Base-by-base conservation (phyloP, 2,329 filamentous ascomycete genomes). In the Paecilomyces formosus region DNA sequence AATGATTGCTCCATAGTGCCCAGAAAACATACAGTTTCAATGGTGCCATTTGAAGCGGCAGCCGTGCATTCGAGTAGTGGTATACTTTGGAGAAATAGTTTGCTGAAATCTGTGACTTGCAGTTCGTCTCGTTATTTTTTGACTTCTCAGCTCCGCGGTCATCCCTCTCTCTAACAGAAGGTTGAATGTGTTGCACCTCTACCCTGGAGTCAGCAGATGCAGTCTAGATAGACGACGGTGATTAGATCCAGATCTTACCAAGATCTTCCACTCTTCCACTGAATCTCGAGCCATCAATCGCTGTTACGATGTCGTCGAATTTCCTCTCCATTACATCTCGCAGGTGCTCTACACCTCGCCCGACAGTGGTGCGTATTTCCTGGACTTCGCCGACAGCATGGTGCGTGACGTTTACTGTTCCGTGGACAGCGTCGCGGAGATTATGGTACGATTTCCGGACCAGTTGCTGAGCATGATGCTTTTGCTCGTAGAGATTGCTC, bases 81-180 rank as follows among this genome's bases (percentile, higher is more conserved):
- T 91, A 87, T 13, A 90, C 88, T 71, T 94, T 95, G 13, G 85
- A 81, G 64, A 92, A 90, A 68, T 87, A 85, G 61, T 81, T 84
- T 8, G 79, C 56, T 7, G 60, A 61, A 11, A n/a, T 45, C 5
- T 39, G 35, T 24, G 57, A 18, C 51, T 28, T 59, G 58, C n/a
- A 51, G 33, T 26, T 57, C 51, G 11, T 28, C 15, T 45, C 18
- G n/a, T 31, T 24, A 9, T 33, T 18, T 15, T 18, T 18, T 3
- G 39, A 45, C 8, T 3, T 21, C 15, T 6, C 39, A n/a, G 8
- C 35, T 45, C 18, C 35, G 35, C 35, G 35, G 21, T 21, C 50
- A 52, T 52, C 21, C 5, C 13, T 21, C 13, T 15, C 50, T 26
- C 50, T 24, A 52, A 45, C 7, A 15, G 35, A 45, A 9, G 39